phyloP scores from a whole-genome alignment of 2,329 filamentous ascomycete genomes.

The Ascochyta fabae region DNA sequence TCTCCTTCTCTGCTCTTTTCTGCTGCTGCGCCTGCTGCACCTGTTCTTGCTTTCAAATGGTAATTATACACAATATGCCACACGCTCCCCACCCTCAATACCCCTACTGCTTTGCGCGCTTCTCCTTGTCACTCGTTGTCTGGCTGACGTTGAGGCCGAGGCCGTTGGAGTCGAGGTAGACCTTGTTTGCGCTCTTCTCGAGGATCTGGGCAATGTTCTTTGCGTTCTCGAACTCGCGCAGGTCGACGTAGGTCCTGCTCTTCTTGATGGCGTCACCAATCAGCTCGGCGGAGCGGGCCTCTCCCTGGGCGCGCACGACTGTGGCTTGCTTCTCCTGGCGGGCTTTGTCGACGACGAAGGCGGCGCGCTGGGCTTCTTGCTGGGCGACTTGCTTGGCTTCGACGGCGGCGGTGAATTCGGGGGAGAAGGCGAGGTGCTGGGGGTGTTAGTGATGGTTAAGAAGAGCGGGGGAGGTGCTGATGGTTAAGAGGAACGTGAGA shows the following conservation, averaged over 20 bases:
- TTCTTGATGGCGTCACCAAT: slow-evolving; percentile 99
- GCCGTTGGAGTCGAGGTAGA: slow-evolving; percentile 90
- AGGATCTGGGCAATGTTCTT: slow-evolving; percentile 85
- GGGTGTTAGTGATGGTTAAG: slow-evolving; percentile 24
- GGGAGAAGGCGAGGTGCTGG: slow-evolving; percentile 71
- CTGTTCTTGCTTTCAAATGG: slow-evolving; percentile 2
- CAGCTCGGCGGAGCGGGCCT: slow-evolving; percentile 94
- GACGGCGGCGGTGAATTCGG: slow-evolving; percentile 72
- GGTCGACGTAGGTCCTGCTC: slow-evolving; percentile 93
- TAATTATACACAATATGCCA: slow-evolving; percentile 33
- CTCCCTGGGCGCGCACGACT: slow-evolving; percentile 98
- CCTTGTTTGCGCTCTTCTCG: slow-evolving; percentile 89
- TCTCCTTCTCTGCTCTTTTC: not conserved
- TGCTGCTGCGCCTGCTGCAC: too few species aligned
- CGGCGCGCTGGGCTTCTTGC: slow-evolving; percentile 95
- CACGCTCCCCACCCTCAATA: not conserved
- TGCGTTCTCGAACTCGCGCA: slow-evolving; percentile 98
- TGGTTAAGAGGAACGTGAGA: not conserved
- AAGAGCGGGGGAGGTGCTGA: not conserved
- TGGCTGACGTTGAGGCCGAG: slow-evolving; percentile 83
- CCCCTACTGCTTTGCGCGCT: slow-evolving; percentile 36
- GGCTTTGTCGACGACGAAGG: slow-evolving; percentile 98
- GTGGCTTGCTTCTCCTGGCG: slow-evolving; percentile 99
- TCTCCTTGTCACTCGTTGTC: slow-evolving; percentile 49
- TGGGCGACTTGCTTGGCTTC: slow-evolving; percentile 74